Evolutionary conservation across 2,329 filamentous ascomycete species (phyloP).

Genomic region (Colletotrichum sp.): DNA sequence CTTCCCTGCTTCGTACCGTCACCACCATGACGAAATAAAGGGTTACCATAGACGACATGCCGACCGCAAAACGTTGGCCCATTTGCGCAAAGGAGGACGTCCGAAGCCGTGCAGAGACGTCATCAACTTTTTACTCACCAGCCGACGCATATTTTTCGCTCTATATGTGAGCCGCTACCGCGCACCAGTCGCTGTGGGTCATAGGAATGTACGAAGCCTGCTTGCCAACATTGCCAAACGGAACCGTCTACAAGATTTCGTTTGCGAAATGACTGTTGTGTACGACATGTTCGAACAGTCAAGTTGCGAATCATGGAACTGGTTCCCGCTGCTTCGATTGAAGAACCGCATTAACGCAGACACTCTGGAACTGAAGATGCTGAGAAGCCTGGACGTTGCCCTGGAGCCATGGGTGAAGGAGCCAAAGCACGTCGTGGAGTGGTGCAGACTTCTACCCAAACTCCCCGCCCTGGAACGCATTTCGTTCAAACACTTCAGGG

Average conservation of each 20-base stretch:
- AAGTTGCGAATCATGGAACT: neutral
- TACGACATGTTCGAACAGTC: neutral
- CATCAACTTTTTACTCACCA: neutral
- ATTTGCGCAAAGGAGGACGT: neutral
- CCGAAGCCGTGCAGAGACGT: neutral
- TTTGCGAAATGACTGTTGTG: neutral
- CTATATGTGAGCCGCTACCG: neutral
- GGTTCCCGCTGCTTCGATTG: neutral
- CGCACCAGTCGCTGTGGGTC: neutral
- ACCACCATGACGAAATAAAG: neutral
- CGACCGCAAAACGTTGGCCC: neutral
- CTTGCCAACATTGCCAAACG: neutral
- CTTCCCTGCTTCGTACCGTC: neutral
- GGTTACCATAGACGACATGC: neutral
- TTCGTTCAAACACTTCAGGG: neutral
- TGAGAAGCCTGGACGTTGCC: neutral
- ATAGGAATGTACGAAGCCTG: neutral
- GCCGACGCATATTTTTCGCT: neutral
- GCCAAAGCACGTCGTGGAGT: neutral
- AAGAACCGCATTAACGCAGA: neutral
- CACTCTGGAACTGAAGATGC: neutral
- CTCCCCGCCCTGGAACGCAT: neutral
- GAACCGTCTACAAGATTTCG: neutral
- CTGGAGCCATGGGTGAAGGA: neutral
- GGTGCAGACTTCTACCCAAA: neutral